Base-by-base conservation (phyloP, 1,284 basidiomycete genomes). In the Trichosporon ovoides region DNA sequence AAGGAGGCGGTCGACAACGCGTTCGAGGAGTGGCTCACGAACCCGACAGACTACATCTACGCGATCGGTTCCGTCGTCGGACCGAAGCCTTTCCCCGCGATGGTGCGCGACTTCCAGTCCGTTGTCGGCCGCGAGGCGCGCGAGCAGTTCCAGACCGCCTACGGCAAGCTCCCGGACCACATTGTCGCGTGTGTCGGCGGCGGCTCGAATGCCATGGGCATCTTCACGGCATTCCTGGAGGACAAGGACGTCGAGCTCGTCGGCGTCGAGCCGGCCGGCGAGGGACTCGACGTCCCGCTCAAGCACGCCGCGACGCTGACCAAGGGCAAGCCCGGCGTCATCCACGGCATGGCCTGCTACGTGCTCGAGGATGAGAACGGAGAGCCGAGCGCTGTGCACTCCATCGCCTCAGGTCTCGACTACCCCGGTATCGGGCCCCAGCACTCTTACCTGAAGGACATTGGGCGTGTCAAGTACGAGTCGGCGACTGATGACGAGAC, bases 81-180 rank as follows among this genome's bases (percentile, higher is more conserved):
- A 7, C 95, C 95, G n/a, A 93, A 97, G 76, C 95, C 95, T 1
- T 98, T 98, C 85, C 95, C 95, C 1, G 96, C 93, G 28, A 90
- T 98, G 61, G 95, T 99, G 38, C 87, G 95, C 58, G 96, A 99
- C 78, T 98, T 96, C 84, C 96, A 98, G 77, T 85, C 87, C 64
- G 84, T 98, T 51, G 98, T 99, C 66, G 89, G 95, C 7, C 82
- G 87, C 70, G 96, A 99, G 79, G 95, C 98, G 79, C 97, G 93
- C 78, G 80, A 81, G 55, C 96, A 98, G 78, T 75, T 98, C 65
- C 78, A 84, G 57, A 87, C 84, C 57, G 79, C 79, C 59, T 81
- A 82, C 51, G 88, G 88, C 53, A 94, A 92, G 77, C 84, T 98
- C 3, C 96, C 96, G 11, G 93, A 98, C 66, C 89, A 85, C 7